Base-by-base conservation (phyloP, 2,329 filamentous ascomycete genomes). In the Ceratocystis lukuohia region DNA sequence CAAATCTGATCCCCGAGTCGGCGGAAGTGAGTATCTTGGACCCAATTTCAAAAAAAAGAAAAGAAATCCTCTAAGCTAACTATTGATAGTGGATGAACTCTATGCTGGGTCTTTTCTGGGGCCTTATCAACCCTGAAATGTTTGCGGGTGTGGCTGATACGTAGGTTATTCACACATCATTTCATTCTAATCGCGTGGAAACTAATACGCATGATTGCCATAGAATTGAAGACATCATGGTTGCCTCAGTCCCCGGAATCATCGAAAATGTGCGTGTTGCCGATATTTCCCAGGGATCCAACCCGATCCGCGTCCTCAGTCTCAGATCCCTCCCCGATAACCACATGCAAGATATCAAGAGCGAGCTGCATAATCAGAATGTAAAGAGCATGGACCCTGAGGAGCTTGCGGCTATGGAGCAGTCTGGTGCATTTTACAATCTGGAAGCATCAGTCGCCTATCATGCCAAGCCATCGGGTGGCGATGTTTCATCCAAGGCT, bases 211-310 rank as follows among this genome's bases (percentile, higher is more conserved):
- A 46, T 17, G 6, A 2, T 22, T 33, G 37, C 1, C 25, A 53
- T 44, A 77, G 75, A 1, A 73, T 79, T 0, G 74, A 82, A 76
- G 93, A 97, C 74, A 89, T 97, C 70, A 97, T 97, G 93, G 91
- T 95, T 74, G 93, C 92, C 22, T 96, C 91, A 0, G 88, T 96
- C 0, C 94, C 94, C 0, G 86, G 88, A 1, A 79, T 97, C 48
- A 91, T 99, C 70, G 92, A 97, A 74, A 94, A 96, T 70, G 91
- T 99, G 59, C 88, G 93, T 70, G 90, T 97, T 25, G 91, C 92
- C 68, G 92, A 96, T 71, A 96, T 99, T 71, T 90, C 91, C 62
- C 94, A 97, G 75, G 94, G 94, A 33, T 90, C 82, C 75, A 96
- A 96, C 71, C 91, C 94, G 0, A 80, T 97, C 66, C 86, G 93